Evolutionary conservation across 2,329 filamentous ascomycete species (phyloP).

Genomic region (Zymoseptoria pseudotritici): DNA sequence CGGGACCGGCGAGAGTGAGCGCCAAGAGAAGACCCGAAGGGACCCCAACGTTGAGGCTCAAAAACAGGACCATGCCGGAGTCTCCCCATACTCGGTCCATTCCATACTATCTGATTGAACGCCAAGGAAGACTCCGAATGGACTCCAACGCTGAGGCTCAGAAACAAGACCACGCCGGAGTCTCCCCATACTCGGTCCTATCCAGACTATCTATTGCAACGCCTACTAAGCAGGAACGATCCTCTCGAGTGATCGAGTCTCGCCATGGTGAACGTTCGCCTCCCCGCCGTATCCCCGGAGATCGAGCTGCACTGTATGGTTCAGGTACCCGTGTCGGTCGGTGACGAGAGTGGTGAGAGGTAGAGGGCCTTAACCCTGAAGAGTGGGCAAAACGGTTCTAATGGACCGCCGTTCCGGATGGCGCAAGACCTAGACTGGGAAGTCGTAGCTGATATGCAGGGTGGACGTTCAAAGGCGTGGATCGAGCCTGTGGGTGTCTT

Average conservation of each 20-base stretch:
- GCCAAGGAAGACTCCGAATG: background rate
- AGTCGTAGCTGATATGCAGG: background rate
- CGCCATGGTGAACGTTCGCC: background rate
- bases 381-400: background rate
- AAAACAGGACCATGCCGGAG: background rate
- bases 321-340: background rate
- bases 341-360: background rate
- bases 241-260: background rate
- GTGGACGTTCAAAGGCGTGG: background rate
- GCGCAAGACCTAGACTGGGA: background rate
- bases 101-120: background rate
- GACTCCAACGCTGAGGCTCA: background rate
- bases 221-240: background rate
- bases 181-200: background rate
- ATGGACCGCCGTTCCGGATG: background rate
- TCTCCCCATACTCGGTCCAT: background rate
- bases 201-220: background rate
- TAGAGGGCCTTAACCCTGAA: background rate
- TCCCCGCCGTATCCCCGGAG: background rate
- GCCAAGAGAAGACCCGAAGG: background rate
- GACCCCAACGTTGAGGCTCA: background rate
- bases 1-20: background rate
- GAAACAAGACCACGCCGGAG: background rate
- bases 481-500: background rate
- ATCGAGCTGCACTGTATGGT: background rate